Evolutionary conservation across 2,329 filamentous ascomycete species (phyloP), one percentile per base, ranked within the genome.

Genomic region (Curvularia sp.): DNA sequence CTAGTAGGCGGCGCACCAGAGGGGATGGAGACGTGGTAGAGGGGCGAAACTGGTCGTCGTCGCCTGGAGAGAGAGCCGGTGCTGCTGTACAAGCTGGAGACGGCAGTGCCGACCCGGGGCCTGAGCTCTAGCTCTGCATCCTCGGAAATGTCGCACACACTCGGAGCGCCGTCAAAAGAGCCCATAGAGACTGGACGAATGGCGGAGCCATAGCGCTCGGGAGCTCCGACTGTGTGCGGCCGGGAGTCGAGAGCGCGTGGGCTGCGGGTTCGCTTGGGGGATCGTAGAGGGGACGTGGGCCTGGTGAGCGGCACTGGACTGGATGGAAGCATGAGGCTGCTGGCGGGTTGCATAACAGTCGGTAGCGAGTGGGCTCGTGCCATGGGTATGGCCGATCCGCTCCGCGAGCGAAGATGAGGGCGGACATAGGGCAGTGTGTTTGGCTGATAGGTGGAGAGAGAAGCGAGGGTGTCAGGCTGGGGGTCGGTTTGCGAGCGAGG

Each of bases 361-460:
- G 81, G 80, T 55, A 80, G 74, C 18, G 80, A 82, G 68, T 82
- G 79, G 34, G 81, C 80, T 56, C 81, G 71, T 42, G 76, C 79
- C 80, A 83, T 82, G 25, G 77, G 70, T 6, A 75, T 68, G 42
- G 73, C 72, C 32, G 77, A 78, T 59, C 73, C 75, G 55, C 80
- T 82, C 21, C 79, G 75, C 5, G 80, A 81, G 55, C 80, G 79
- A 21, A 81, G 69, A 69, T 82, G 81, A 32, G 71, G 71, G 54
- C 80, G 75, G 28, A 78, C 75, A 65, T 82, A 82, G 32, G 80
- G 80, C n/a, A 80, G 81, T 27, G 78, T 76, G 66, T 80, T 82
- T 52, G 80, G 77, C 50, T 76, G 74, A 55, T 72, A 30, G 18
- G 74, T 43, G 68, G 61, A 51, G 67, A 65, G 69, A 69, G 65